Base-by-base conservation (phyloP, 352 stramenopile species). In the Phytopythium boreale region DNA sequence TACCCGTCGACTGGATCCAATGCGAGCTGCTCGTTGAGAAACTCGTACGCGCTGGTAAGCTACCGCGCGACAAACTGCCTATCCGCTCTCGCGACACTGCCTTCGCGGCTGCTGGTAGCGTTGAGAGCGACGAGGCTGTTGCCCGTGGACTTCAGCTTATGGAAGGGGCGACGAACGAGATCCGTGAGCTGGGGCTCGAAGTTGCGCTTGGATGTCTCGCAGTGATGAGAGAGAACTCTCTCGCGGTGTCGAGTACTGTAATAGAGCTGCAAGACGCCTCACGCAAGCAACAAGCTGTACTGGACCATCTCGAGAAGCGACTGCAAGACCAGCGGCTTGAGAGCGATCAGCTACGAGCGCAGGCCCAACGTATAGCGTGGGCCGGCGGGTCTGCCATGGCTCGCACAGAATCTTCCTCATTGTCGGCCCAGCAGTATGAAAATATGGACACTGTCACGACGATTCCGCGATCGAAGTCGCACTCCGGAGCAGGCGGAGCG, bases 161-260 rank as follows among this genome's bases (percentile, higher is more conserved):
- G 39, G 64, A 79, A 22, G 69, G 75, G 17, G 68, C 76, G 4
- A 59, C 71, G 2, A 50, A 72, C n/a, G 74, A 74, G 62, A 76
- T 93, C 22, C 68, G 74, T 10, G 58, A 69, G 15, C 60, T 77
- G 6, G 84, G 82, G 0, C 68, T 91, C 34, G 71, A 67, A 9
- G 77, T 68, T 46, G 84, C 82, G 4, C 44, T 93, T 17, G 80
- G 70, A 1, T 92, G 84, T 57, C 64, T 93, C 0, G 56, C 64
- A 10, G 69, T 87, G 19, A 62, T 90, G 63, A 88, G 88, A n/a
- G 80, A 90, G 56, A 90, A 74, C n/a, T 79, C 84, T 4, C 74
- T 90, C 31, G 88, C 87, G 53, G 80, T 81, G 0, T 89, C 77
- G 2, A 88, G 80, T 44, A 79, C 84, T 6, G 74, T 80, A 0